Percentiles rank a stretch among this genome's conserved stretches.
Conservation (phyloP, 441 rosid species). For the Gossypium schwendimanii region DNA sequence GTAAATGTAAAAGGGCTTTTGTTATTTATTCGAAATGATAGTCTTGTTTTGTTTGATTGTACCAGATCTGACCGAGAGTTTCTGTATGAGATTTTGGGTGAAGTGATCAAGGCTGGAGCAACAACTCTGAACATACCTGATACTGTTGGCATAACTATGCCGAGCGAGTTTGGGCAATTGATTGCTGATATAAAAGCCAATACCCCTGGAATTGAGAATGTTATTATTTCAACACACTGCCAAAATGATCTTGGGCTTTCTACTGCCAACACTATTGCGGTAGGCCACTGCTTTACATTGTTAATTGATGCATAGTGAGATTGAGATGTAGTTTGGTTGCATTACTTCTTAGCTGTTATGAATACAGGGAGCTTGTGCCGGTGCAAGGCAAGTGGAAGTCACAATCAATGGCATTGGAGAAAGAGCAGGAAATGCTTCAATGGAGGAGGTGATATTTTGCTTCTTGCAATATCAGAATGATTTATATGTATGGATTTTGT, state of each 20-base stretch:
- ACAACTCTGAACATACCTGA: conserved; percentile 87
- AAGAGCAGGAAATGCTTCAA: conserved; percentile 93
- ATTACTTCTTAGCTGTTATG: conserved; percentile 17
- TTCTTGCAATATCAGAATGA: not conserved
- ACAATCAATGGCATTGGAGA: conserved; percentile 95
- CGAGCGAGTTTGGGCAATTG: conserved; percentile 68
- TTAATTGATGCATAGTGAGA: not conserved
- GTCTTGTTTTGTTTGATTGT: not conserved
- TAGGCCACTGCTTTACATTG: conserved; percentile 23
- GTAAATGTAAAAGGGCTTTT: not conserved
- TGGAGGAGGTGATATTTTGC: conserved; percentile 64
- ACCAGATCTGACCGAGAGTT: conserved; percentile 77
- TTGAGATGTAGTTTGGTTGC: conserved; percentile 3
- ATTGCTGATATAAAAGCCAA: conserved; percentile 83
- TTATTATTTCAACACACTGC: conserved; percentile 76
- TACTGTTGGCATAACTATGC: conserved; percentile 80
- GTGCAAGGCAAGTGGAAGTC: conserved; percentile 89
- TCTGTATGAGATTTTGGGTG: conserved; percentile 74
- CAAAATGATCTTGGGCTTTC: conserved; percentile 98
- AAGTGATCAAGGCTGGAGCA: conserved; percentile 89
- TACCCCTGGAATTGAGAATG: conserved; percentile 77
- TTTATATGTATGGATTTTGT: not conserved
- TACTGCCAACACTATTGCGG: conserved; percentile 83
- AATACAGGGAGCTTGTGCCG: conserved; percentile 73
- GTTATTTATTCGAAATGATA: not conserved